Conservation (phyloP, 306 rosid genomes). For the Begonia fuchsioides region DNA sequence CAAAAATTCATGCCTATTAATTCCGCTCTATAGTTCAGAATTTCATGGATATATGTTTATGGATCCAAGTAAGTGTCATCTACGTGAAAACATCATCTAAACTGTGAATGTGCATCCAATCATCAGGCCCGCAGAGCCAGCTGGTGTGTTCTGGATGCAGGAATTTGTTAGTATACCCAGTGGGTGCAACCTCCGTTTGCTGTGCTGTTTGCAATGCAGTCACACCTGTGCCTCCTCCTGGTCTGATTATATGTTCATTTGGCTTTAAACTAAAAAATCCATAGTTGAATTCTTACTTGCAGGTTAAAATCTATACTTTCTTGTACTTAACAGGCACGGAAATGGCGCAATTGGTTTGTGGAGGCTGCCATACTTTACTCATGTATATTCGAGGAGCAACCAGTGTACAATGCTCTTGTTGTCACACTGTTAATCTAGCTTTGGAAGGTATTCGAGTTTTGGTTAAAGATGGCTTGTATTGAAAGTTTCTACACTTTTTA, state of each 20-base stretch:
- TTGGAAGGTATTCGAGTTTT: slow-evolving; percentile 35
- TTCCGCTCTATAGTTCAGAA: too few species aligned
- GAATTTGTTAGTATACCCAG: slow-evolving; percentile 81
- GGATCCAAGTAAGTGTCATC: too few species aligned
- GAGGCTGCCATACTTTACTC: slow-evolving; percentile 88
- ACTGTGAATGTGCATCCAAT: slow-evolving; percentile 4
- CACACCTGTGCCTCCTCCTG: slow-evolving; percentile 93
- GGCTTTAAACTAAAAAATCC: background rate
- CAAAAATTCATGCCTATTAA: too few species aligned
- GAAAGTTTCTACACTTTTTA: too few species aligned
- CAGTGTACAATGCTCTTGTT: slow-evolving; percentile 93
- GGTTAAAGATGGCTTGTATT: too few species aligned
- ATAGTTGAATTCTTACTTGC: too few species aligned
- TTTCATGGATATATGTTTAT: too few species aligned
- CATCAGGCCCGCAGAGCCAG: slow-evolving; percentile 78
- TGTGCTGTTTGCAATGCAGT: slow-evolving; percentile 99
- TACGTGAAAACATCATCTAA: background rate
- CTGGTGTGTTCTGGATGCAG: slow-evolving; percentile 96
- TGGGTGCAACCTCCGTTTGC: slow-evolving; percentile 90
- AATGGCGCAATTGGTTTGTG: slow-evolving; percentile 93
- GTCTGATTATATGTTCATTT: slow-evolving; percentile 18
- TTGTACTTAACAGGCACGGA: slow-evolving; percentile 50
- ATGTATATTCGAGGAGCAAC: slow-evolving; percentile 91
- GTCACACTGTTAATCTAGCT: slow-evolving; percentile 89
- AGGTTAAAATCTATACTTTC: too few species aligned